Percentiles rank a stretch among this genome's conserved stretches.
phyloP scores from a whole-genome alignment of 345 rosid species.

The Populus pruinosa region DNA sequence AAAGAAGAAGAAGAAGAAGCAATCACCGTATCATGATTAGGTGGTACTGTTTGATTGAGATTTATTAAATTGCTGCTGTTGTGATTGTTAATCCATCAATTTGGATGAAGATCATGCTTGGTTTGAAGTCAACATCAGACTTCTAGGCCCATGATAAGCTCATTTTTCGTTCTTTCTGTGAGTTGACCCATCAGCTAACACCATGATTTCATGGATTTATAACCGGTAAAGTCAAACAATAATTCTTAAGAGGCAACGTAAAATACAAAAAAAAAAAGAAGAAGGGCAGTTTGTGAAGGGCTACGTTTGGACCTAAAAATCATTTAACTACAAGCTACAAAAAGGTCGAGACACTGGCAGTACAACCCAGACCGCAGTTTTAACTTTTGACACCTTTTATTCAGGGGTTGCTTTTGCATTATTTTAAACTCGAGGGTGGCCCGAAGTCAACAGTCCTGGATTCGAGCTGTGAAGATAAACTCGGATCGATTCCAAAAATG shows the following conservation, averaged over 20 bases:
- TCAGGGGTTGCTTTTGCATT: too few species aligned
- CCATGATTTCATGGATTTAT: not conserved
- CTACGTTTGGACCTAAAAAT: too few species aligned
- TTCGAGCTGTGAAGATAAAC: too few species aligned
- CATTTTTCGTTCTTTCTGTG: not conserved
- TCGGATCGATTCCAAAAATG: too few species aligned
- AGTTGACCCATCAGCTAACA: not conserved
- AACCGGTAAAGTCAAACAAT: not conserved
- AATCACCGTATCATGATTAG: not conserved
- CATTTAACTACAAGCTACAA: too few species aligned
- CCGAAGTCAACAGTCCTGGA: too few species aligned
- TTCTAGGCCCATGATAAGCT: not conserved
- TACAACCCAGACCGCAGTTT: too few species aligned
- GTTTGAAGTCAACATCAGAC: conserved; percentile 9
- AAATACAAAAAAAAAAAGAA: not conserved
- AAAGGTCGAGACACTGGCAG: too few species aligned
- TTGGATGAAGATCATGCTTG: not conserved
- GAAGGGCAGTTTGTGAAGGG: not conserved
- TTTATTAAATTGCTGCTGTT: not conserved
- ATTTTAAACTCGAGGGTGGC: too few species aligned
- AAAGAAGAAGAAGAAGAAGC: too few species aligned
- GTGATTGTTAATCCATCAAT: conserved; percentile 1
- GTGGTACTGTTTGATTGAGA: not conserved
- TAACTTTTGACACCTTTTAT: too few species aligned
- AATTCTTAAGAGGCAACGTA: not conserved